These are phyloP conservation scores for Priceomyces medius DNA, from an alignment of 805 yeast genomes.

Conservation along the genomic window DNA sequence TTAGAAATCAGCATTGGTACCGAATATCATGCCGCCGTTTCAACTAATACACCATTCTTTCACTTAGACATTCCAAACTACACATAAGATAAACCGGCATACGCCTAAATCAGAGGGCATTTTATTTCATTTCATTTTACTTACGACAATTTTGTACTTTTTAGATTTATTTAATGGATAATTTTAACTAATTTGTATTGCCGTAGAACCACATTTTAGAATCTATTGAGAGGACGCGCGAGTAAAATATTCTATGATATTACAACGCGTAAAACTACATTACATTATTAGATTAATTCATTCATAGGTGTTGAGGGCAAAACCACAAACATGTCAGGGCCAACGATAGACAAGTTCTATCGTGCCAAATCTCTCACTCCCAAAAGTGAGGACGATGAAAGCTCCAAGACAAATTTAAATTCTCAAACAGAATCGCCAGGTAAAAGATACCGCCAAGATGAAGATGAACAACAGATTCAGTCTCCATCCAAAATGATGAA, in stretches of 20 bases:
- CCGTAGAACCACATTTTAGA: too few species aligned
- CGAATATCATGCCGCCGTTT: slow-evolving; percentile 50
- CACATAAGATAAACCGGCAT: slow-evolving; percentile 6
- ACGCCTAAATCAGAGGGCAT: not conserved
- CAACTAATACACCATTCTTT: slow-evolving; percentile 72
- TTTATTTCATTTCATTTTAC: not conserved
- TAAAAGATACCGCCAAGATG: not conserved
- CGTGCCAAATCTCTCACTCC: not conserved
- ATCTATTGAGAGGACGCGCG: not conserved
- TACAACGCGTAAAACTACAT: not conserved
- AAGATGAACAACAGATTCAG: not conserved
- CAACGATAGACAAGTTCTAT: not conserved
- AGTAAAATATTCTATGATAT: not conserved
- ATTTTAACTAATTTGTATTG: too few species aligned
- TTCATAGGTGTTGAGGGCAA: not conserved
- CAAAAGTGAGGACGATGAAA: not conserved
- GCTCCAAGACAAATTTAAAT: not conserved
- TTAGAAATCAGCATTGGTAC: slow-evolving; percentile 27
- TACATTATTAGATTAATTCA: not conserved
- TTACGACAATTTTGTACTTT: not conserved
- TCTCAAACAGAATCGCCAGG: not conserved
- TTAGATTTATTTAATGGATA: not conserved
- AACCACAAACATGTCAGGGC: not conserved
- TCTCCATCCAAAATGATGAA: not conserved
- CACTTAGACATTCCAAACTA: slow-evolving; percentile 74